A percentile compares a stretch with the other conserved stretches of the same genome.
Conservation (phyloP, 371 early-diverging fungal genomes). For the Synchytrium microbalum region DNA sequence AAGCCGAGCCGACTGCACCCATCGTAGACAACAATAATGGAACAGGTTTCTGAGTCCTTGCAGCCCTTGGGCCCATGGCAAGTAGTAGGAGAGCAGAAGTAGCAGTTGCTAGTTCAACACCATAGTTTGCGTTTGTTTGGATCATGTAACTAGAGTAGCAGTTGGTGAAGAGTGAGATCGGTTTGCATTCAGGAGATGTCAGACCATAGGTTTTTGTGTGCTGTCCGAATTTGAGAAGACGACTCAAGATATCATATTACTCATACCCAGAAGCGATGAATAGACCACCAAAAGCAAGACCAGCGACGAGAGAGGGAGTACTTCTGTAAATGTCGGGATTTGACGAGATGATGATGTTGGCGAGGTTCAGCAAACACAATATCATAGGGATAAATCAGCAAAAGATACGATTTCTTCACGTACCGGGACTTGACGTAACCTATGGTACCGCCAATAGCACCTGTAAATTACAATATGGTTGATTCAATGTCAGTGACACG, state of each 20-base stretch:
- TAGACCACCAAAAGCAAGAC: conserved; percentile 51
- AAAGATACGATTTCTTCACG: too few relatives aligned
- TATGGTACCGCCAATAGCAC: conserved; percentile 44
- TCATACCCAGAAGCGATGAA: conserved; percentile 51
- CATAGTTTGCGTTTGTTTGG: conserved; percentile 54
- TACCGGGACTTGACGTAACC: conserved; percentile 53
- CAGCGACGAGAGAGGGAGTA: conserved; percentile 61
- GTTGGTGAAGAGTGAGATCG: too few relatives aligned
- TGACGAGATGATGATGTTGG: too few relatives aligned
- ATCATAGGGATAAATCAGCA: too few relatives aligned
- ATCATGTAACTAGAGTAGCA: conserved; percentile 52
- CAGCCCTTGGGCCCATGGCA: conserved; percentile 54
- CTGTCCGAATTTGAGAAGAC: neutral
- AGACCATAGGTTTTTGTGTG: too few relatives aligned
- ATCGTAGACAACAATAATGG: conserved; percentile 37
- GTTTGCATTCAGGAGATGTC: too few relatives aligned
- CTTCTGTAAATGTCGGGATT: too few relatives aligned
- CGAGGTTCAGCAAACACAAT: too few relatives aligned
- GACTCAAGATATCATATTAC: too few relatives aligned
- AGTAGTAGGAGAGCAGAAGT: conserved; percentile 48
- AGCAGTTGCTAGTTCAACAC: conserved; percentile 53
- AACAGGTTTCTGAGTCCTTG: conserved; percentile 43
- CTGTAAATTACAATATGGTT: too few relatives aligned
- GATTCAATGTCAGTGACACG: too few relatives aligned
- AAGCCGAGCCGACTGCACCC: conserved; percentile 38